phyloP scores from a whole-genome alignment of 345 rosid genomes.

The Pseudoturritis turrita region DNA sequence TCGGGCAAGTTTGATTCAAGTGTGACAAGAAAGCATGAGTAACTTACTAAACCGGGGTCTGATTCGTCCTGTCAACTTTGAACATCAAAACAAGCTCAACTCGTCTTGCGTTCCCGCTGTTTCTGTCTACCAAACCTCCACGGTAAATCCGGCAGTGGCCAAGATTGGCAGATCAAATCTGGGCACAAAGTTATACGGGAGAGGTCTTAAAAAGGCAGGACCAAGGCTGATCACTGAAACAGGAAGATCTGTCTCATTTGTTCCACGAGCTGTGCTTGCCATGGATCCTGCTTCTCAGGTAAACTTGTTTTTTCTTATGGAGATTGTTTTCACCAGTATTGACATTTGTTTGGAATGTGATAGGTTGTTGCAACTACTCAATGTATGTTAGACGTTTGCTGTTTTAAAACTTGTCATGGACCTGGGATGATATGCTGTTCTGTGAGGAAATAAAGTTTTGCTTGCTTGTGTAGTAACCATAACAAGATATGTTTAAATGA shows the following conservation, averaged over 20 bases:
- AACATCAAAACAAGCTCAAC: constrained; percentile 55
- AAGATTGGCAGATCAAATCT: constrained; percentile 34
- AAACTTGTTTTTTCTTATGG: background rate
- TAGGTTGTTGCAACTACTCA: background rate
- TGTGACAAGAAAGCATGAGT: constrained; percentile 61
- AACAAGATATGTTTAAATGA: background rate
- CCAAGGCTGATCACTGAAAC: constrained; percentile 32
- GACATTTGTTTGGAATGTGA: background rate
- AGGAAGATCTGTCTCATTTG: constrained; percentile 32
- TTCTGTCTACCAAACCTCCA: constrained; percentile 42
- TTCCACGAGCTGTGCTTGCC: constrained; percentile 66
- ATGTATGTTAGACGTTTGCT: background rate
- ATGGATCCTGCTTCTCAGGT: constrained; percentile 76
- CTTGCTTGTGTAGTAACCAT: background rate
- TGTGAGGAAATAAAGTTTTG: background rate
- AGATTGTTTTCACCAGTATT: background rate
- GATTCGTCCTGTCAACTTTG: constrained; percentile 50
- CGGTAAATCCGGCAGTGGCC: constrained; percentile 29
- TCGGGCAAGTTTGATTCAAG: constrained; percentile 40
- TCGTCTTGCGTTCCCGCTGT: constrained; percentile 44
- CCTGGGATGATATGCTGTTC: background rate
- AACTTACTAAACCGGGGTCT: constrained; percentile 55
- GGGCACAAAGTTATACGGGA: constrained; percentile 44
- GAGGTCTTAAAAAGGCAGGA: constrained; percentile 35
- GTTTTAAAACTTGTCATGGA: background rate